These are phyloP conservation scores for Jatropha curcas DNA, from an alignment of 345 rosid genomes.

Conservation along the genomic window DNA sequence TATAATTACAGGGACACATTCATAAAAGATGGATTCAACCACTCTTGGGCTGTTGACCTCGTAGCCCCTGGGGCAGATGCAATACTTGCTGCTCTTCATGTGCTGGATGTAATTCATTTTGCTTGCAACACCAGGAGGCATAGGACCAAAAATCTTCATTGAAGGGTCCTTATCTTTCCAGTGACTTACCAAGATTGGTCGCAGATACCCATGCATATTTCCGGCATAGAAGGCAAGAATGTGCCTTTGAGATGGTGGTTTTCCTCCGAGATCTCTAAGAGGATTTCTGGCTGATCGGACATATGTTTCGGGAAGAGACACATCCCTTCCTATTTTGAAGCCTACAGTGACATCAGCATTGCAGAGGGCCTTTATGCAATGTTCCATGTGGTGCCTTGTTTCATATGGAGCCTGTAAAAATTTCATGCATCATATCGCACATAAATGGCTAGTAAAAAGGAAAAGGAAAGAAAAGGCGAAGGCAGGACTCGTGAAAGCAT, in stretches of 20 bases:
- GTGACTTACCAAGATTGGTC: constrained; percentile 61
- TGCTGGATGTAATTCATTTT: constrained; percentile 87
- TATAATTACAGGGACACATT: constrained; percentile 86
- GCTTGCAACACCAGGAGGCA: constrained; percentile 89
- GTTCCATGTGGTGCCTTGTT: constrained; percentile 97
- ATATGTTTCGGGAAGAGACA: constrained; percentile 92
- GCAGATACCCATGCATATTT: constrained; percentile 76
- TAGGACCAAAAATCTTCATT: constrained; percentile 75
- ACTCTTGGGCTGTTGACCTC: constrained; percentile 98
- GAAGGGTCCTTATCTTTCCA: constrained; percentile 89
- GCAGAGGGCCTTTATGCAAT: constrained; percentile 91
- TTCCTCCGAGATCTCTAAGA: constrained; percentile 85
- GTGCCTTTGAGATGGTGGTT: constrained; percentile 61
- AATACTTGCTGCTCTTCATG: constrained; percentile 93
- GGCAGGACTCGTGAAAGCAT: background rate
- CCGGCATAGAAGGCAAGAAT: constrained; percentile 95
- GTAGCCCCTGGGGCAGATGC: constrained; percentile 86
- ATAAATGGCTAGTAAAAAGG: background rate
- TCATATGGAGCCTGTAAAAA: constrained; percentile 88
- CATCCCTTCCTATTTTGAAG: constrained; percentile 92
- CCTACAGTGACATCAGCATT: constrained; percentile 86
- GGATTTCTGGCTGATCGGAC: constrained; percentile 92
- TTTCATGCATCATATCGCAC: background rate
- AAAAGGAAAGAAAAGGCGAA: background rate
- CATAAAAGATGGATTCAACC: constrained; percentile 84